A percentile compares a stretch with the other conserved stretches of the same genome.
Evolutionary conservation across 2,329 filamentous ascomycete genomes (phyloP).

Genomic region (Tolypocladium inflatum): DNA sequence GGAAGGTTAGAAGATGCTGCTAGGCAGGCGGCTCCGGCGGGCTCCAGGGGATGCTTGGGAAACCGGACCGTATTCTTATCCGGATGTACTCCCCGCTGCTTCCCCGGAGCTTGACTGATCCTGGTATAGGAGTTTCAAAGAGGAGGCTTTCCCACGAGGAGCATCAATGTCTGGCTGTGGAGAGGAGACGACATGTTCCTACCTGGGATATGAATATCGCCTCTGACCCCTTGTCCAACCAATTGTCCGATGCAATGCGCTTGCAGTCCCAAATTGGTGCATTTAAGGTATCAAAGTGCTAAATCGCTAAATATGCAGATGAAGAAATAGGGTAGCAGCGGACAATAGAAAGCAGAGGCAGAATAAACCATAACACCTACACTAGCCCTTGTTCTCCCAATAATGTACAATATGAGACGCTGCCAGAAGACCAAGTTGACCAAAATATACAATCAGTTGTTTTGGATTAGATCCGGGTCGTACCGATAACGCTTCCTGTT

Average conservation of each 20-base stretch:
- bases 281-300: background rate
- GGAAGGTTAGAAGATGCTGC: slow-evolving; percentile 9
- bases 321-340: background rate
- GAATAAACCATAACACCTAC: background rate
- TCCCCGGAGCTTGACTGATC: slow-evolving; percentile 22
- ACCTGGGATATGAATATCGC: slow-evolving; percentile 6
- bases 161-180: background rate
- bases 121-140: slow-evolving; percentile 33
- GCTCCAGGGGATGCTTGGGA: slow-evolving; percentile 39
- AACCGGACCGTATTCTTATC: slow-evolving; percentile 41
- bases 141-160: slow-evolving; percentile 34
- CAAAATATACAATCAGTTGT: background rate
- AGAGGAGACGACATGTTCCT: background rate
- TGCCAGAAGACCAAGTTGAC: background rate
- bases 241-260: slow-evolving; percentile 26
- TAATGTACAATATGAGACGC: background rate
- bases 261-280: background rate
- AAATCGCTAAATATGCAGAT: background rate
- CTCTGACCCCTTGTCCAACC: slow-evolving; percentile 12
- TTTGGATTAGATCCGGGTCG: slow-evolving; percentile 1
- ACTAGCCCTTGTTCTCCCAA: background rate
- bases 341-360: background rate
- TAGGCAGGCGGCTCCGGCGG: slow-evolving; percentile 33
- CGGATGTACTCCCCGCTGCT: slow-evolving; percentile 42
- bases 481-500: slow-evolving; percentile 24